Evolutionary conservation across 208 protist genomes (phyloP).

Genomic region (Vickermania ingenoplastis): DNA sequence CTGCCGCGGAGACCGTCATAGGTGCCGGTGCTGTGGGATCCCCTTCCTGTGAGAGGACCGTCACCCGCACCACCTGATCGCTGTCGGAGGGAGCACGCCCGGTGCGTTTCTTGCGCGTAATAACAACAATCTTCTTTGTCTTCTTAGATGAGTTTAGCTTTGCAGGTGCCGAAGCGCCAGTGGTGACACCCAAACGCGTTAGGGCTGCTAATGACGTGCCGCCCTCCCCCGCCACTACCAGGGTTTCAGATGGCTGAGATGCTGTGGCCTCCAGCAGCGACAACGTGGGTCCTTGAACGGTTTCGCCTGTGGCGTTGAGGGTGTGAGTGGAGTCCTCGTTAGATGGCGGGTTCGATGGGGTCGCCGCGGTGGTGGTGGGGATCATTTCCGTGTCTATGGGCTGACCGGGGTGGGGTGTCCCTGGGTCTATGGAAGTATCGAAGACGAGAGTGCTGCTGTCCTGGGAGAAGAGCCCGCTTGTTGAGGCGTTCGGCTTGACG

Average conservation of each 20-base stretch:
- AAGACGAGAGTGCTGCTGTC: slow-evolving; percentile 5
- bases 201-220: background rate
- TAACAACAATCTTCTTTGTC: slow-evolving; percentile 46
- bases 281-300: background rate
- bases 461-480: slow-evolving; percentile 3
- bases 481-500: background rate
- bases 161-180: background rate
- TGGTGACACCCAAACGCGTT: background rate
- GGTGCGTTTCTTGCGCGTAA: slow-evolving; percentile 19
- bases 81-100: slow-evolving; percentile 16
- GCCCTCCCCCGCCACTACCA: background rate
- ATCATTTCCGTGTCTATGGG: no score
- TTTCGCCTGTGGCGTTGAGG: background rate
- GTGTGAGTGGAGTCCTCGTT: background rate
- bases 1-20: no score
- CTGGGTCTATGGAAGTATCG: background rate
- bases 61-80: slow-evolving; percentile 27
- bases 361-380: no score
- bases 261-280: no score
- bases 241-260: no score
- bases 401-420: no score
- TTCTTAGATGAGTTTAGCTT: slow-evolving; percentile 16
- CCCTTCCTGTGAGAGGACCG: slow-evolving; percentile 31
- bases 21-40: no score
- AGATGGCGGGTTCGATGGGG: background rate